Evolutionary conservation across 306 rosid species (phyloP).

Genomic region (Cucurbita moschata): DNA sequence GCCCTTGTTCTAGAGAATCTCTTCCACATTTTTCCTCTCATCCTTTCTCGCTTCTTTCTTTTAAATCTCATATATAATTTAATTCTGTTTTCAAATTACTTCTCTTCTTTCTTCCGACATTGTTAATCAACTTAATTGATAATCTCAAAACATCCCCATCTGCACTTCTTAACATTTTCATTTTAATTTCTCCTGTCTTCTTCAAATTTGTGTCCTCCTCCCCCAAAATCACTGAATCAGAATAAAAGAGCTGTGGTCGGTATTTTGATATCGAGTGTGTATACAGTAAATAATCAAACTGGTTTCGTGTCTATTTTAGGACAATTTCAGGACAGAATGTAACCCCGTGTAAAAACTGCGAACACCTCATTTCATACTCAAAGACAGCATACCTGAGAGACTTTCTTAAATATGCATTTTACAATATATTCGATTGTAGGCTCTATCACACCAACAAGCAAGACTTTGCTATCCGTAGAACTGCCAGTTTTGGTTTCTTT

Average conservation of each 20-base stretch:
- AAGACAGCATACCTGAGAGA: conserved; percentile 45
- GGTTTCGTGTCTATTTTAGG: background rate
- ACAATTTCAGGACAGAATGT: background rate
- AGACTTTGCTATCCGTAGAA: conserved; percentile 22
- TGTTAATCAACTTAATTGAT: background rate
- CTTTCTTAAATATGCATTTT: conserved; percentile 52
- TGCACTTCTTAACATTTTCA: background rate
- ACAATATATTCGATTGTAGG: conserved; percentile 76
- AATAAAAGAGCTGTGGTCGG: background rate
- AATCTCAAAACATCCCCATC: background rate
- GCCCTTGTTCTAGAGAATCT: background rate
- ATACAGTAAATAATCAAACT: background rate
- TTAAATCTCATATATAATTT: background rate
- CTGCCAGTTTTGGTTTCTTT: conserved; percentile 25
- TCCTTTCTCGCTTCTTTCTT: background rate
- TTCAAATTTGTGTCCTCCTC: background rate
- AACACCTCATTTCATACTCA: background rate
- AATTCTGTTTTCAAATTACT: background rate
- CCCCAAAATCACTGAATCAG: background rate
- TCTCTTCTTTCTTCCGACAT: background rate
- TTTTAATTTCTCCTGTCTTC: background rate
- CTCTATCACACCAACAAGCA: conserved; percentile 54
- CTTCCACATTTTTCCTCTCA: background rate
- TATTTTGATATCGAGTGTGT: background rate
- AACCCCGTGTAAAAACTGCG: background rate